A percentile compares a stretch with the other conserved stretches of the same genome.
These are phyloP conservation scores for Astragalus membranaceus DNA, from an alignment of 306 rosid species.

Conservation along the genomic window DNA sequence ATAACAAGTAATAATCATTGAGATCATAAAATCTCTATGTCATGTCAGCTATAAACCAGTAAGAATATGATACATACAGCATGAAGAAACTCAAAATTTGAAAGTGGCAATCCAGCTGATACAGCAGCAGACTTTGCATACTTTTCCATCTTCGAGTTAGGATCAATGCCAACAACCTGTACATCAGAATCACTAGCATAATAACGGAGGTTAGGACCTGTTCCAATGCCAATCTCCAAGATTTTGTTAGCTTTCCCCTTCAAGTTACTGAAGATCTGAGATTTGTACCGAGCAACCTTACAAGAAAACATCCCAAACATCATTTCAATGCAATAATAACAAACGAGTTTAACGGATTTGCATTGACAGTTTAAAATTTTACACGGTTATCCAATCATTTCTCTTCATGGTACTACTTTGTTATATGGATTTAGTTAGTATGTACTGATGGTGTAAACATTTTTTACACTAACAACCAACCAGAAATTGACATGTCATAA, in stretches of 20 bases:
- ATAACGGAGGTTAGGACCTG: constrained; percentile 74
- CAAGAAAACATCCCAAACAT: constrained; percentile 2
- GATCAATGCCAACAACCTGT: constrained; percentile 72
- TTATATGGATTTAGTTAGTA: too few relatives aligned
- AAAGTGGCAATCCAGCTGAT: constrained; percentile 52
- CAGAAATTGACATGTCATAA: too few relatives aligned
- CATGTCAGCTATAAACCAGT: neutral
- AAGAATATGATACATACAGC: constrained; percentile 43
- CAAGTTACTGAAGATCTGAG: constrained; percentile 47
- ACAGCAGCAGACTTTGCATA: constrained; percentile 62
- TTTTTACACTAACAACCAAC: too few relatives aligned
- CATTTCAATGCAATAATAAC: neutral
- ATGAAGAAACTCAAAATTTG: constrained; percentile 67
- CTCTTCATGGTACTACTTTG: too few relatives aligned
- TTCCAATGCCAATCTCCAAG: constrained; percentile 83
- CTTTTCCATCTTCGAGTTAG: constrained; percentile 72
- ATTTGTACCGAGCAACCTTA: constrained; percentile 77
- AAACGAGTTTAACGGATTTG: too few relatives aligned
- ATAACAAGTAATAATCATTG: neutral
- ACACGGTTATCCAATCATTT: too few relatives aligned
- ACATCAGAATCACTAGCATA: constrained; percentile 46
- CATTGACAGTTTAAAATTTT: too few relatives aligned
- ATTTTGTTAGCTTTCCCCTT: constrained; percentile 63
- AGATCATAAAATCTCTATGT: neutral
- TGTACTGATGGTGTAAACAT: too few relatives aligned